phyloP scores from a whole-genome alignment of 1,139 yeast genomes.

The Hyphopichia khmerensis region DNA sequence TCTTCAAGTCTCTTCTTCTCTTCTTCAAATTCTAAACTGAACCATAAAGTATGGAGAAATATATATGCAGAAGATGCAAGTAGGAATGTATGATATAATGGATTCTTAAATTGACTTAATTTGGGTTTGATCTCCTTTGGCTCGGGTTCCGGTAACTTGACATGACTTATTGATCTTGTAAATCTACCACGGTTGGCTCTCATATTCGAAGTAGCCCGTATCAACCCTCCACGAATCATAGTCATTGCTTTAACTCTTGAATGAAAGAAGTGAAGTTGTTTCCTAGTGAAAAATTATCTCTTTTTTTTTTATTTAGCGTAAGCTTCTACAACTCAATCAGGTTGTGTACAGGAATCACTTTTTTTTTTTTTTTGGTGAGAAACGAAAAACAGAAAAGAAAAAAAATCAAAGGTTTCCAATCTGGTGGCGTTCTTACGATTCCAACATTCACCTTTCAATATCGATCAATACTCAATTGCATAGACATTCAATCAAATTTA shows the following conservation, averaged over 20 bases:
- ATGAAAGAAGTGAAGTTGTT: no score
- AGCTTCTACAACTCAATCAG: no score
- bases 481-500: background rate
- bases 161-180: background rate
- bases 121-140: conserved; percentile 23
- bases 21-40: conserved; percentile 30
- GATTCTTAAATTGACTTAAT: conserved; percentile 36
- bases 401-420: background rate
- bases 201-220: background rate
- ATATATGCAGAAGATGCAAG: conserved; percentile 42
- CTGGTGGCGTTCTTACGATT: conserved; percentile 1
- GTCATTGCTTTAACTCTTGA: background rate
- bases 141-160: background rate
- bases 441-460: background rate
- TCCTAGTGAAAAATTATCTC: background rate
- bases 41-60: conserved; percentile 35
- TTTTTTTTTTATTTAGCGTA: background rate
- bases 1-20: conserved; percentile 21
- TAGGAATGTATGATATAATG: conserved; percentile 40
- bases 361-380: no score
- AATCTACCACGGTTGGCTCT: background rate
- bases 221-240: background rate
- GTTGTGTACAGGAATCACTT: background rate
- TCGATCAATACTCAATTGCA: background rate
- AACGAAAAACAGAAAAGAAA: no score